phyloP scores from a whole-genome alignment of 2,329 filamentous ascomycete species.

The Elsinoe batatas region DNA sequence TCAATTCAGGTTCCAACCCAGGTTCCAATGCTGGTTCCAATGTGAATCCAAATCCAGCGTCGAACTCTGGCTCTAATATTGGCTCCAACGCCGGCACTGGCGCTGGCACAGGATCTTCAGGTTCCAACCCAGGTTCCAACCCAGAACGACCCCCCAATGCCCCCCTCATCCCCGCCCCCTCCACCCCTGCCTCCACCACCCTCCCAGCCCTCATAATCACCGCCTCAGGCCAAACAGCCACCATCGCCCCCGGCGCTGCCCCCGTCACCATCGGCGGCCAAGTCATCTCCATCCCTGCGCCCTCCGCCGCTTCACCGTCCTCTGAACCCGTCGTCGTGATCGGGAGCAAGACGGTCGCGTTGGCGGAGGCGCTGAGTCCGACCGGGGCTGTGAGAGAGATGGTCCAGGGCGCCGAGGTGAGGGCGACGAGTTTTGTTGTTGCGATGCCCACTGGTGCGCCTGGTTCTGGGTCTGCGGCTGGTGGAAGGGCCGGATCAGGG shows the following conservation, averaged over 20 bases:
- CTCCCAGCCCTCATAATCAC: background rate
- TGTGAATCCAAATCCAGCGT: background rate
- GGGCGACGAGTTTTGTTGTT: background rate
- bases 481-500: background rate
- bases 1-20: background rate
- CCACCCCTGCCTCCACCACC: background rate
- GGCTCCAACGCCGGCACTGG: background rate
- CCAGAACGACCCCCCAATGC: background rate
- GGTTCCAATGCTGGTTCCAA: background rate
- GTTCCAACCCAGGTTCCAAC: background rate
- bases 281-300: background rate
- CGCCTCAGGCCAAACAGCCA: background rate
- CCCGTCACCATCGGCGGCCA: slow-evolving; percentile 1
- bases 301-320: background rate
- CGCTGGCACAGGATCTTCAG: background rate
- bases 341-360: background rate
- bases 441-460: background rate
- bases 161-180: background rate
- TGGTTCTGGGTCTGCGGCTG: background rate
- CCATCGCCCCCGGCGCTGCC: slow-evolving; percentile 5
- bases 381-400: background rate
- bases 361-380: background rate
- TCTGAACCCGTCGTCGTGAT: background rate
- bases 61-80: background rate
- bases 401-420: background rate